phyloP scores from a whole-genome alignment of 1,284 basidiomycete genomes.

The Paramarasmius palmivorus region DNA sequence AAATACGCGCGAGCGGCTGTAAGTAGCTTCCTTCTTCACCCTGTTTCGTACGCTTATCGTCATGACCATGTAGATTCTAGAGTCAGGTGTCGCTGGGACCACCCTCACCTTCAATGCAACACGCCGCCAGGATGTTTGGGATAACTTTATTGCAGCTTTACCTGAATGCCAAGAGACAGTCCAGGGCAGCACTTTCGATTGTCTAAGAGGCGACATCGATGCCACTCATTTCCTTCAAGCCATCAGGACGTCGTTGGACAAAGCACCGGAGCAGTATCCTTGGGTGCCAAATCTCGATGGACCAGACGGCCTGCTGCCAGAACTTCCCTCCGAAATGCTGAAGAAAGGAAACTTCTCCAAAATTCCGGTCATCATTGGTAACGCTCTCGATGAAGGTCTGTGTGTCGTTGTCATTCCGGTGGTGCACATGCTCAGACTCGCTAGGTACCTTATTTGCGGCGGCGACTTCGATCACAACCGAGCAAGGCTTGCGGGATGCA shows the following conservation, averaged over 20 bases:
- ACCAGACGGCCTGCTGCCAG: constrained; percentile 39
- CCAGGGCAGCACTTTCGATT: constrained; percentile 35
- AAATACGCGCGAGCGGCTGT: constrained; percentile 43
- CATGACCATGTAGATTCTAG: constrained; percentile 36
- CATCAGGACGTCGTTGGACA: constrained; percentile 21
- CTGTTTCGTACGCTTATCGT: not conserved
- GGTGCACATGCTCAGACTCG: not conserved
- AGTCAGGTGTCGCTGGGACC: constrained; percentile 40
- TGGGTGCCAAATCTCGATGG: constrained; percentile 45
- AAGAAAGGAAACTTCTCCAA: constrained; percentile 32
- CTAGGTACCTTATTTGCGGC: not conserved
- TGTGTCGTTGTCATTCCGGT: not conserved
- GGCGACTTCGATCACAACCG: too few species aligned
- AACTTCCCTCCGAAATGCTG: constrained; percentile 36
- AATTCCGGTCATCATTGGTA: constrained; percentile 48
- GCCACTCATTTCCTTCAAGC: constrained; percentile 38
- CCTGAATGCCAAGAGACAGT: constrained; percentile 27
- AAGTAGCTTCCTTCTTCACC: constrained; percentile 17
- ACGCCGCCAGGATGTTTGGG: constrained; percentile 36
- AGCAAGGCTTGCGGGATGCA: constrained; percentile 19
- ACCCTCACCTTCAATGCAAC: constrained; percentile 28
- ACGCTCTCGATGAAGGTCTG: constrained; percentile 47
- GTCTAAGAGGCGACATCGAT: constrained; percentile 36
- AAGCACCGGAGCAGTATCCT: constrained; percentile 29
- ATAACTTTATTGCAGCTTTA: constrained; percentile 37